These are phyloP conservation scores for Acanthamoeba sp. DNA, from an alignment of 208 protist species.

Conservation along the genomic window DNA sequence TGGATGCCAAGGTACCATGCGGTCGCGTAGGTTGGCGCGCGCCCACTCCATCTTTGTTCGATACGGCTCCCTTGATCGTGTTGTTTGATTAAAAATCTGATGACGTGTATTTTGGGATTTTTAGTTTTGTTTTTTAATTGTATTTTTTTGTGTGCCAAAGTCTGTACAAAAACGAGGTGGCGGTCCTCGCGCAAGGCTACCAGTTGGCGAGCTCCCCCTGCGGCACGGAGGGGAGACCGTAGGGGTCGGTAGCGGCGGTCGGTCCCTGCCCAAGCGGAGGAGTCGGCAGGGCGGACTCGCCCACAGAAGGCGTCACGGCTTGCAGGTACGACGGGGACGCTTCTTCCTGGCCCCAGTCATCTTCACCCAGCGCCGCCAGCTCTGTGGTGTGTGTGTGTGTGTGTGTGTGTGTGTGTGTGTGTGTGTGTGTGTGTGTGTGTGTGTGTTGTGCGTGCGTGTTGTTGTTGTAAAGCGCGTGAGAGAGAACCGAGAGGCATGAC, in stretches of 20 bases:
- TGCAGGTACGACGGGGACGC: neutral
- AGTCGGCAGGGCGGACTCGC: neutral
- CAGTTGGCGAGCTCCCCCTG: conserved; percentile 23
- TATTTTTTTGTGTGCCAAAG: neutral
- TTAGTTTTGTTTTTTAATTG: neutral
- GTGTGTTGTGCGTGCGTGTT: too few relatives aligned
- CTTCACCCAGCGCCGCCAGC: neutral
- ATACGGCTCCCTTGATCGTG: neutral
- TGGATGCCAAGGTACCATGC: neutral
- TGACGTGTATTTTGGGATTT: neutral
- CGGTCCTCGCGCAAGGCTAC: neutral
- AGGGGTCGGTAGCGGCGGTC: neutral
- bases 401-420: neutral
- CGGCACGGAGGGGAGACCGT: neutral
- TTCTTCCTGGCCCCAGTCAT: conserved; percentile 3
- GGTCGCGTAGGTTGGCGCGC: neutral
- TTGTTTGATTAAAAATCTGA: neutral
- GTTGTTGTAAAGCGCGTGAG: too few relatives aligned
- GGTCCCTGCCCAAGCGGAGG: neutral
- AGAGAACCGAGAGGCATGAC: too few relatives aligned
- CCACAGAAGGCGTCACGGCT: neutral
- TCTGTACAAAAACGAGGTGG: neutral
- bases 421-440: neutral
- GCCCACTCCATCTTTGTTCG: neutral
- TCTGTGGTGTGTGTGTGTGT: neutral